Percentiles rank a stretch among this genome's conserved stretches.
phyloP scores from a whole-genome alignment of 2,329 filamentous ascomycete genomes.

The Aspergillus hiratsukae region DNA sequence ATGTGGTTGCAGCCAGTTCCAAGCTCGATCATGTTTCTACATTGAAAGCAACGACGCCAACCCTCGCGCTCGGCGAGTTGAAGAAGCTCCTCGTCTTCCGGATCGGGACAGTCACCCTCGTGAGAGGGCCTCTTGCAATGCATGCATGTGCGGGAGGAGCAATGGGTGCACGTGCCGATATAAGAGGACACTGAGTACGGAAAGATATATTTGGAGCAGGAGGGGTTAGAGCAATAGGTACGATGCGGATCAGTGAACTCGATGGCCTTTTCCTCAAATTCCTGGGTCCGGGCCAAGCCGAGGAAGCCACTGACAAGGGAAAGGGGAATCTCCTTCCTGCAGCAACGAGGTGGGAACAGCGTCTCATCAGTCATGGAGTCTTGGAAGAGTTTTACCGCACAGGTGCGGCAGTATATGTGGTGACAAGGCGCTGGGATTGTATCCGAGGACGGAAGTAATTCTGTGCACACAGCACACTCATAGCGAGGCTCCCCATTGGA shows the following conservation, averaged over 20 bases:
- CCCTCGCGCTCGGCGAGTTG: constrained; percentile 62
- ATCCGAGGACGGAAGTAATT: neutral
- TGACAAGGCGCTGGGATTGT: constrained; percentile 9
- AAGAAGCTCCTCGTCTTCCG: constrained; percentile 37
- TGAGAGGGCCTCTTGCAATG: constrained; percentile 22
- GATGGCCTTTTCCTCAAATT: constrained; percentile 18
- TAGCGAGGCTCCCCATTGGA: neutral
- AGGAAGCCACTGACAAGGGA: constrained; percentile 6
- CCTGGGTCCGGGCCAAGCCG: neutral
- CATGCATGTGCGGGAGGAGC: constrained; percentile 16
- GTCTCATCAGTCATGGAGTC: constrained; percentile 17
- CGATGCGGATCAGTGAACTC: constrained; percentile 19
- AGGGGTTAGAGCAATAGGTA: constrained; percentile 22
- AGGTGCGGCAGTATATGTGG: constrained; percentile 21
- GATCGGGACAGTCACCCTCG: constrained; percentile 18
- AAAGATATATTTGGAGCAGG: constrained; percentile 24
- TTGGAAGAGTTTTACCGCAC: constrained; percentile 15
- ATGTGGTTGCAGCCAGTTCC: constrained; percentile 32
- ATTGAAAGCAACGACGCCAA: constrained; percentile 73
- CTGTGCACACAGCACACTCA: constrained; percentile 9
- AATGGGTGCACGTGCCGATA: constrained; percentile 16
- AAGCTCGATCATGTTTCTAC: constrained; percentile 50
- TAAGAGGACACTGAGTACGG: constrained; percentile 11
- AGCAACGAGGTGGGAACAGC: constrained; percentile 27
- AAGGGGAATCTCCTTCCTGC: constrained; percentile 17